phyloP scores from a whole-genome alignment of 2,329 filamentous ascomycete genomes.

The Tolypocladium capitatum region DNA sequence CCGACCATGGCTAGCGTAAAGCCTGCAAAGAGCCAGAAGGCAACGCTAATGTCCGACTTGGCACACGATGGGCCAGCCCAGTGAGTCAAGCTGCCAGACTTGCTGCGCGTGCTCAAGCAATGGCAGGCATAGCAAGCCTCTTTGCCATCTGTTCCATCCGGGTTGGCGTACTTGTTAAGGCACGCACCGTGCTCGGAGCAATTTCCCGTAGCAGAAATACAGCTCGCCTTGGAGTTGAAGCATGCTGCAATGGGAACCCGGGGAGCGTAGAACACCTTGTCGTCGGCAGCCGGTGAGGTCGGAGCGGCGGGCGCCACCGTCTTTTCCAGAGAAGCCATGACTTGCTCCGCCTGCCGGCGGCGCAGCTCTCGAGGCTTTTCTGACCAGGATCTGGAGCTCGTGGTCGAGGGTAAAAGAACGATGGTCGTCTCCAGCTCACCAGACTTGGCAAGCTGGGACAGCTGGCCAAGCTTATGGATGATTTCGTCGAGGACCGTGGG shows the following conservation, averaged over 20 bases:
- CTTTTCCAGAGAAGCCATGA: slow-evolving; percentile 26
- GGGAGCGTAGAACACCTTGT: slow-evolving; percentile 22
- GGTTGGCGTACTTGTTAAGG: slow-evolving; percentile 46
- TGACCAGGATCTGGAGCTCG: slow-evolving; percentile 27
- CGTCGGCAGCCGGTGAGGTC: slow-evolving; percentile 9
- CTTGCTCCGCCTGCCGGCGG: slow-evolving; percentile 34
- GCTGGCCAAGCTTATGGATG: slow-evolving; percentile 27
- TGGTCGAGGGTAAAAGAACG: slow-evolving; percentile 38
- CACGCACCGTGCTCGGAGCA: slow-evolving; percentile 79
- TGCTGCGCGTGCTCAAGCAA: slow-evolving; percentile 49
- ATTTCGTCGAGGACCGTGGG: slow-evolving; percentile 29
- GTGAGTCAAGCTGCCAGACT: slow-evolving; percentile 48
- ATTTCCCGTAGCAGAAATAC: slow-evolving; percentile 55
- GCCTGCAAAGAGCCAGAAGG: slow-evolving; percentile 76
- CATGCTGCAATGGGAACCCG: slow-evolving; percentile 50
- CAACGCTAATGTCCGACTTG: slow-evolving; percentile 79
- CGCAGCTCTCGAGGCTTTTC: slow-evolving; percentile 28
- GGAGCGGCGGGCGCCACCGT: slow-evolving; percentile 10
- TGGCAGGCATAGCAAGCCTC: slow-evolving; percentile 63
- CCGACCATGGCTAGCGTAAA: slow-evolving; percentile 59
- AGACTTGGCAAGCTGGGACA: slow-evolving; percentile 30
- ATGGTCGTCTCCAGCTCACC: slow-evolving; percentile 44
- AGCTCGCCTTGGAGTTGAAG: slow-evolving; percentile 57
- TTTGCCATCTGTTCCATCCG: slow-evolving; percentile 23
- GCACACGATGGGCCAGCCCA: slow-evolving; percentile 84